These are phyloP conservation scores for Bipolaris sorokiniana DNA, from an alignment of 2,329 filamentous ascomycete genomes.

Conservation along the genomic window DNA sequence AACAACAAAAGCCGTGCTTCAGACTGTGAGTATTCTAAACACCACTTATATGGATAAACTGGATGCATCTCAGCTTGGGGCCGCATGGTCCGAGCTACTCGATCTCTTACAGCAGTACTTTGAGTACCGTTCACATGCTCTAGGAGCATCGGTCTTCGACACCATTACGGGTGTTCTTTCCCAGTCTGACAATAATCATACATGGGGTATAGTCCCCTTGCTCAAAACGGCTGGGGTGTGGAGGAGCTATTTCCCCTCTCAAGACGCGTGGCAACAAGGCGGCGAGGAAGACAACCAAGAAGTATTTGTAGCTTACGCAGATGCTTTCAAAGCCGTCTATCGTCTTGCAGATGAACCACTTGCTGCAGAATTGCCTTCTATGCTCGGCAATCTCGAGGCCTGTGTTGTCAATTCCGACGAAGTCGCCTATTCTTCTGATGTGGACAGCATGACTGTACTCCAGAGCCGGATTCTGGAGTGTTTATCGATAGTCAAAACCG, in stretches of 20 bases:
- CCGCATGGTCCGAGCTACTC: constrained; percentile 77
- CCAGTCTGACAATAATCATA: constrained; percentile 29
- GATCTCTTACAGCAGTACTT: constrained; percentile 66
- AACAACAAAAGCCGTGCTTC: constrained; percentile 49
- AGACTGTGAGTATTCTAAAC: constrained; percentile 61
- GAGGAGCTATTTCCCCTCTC: constrained; percentile 43
- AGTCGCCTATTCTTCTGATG: constrained; percentile 71
- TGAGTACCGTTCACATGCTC: constrained; percentile 46
- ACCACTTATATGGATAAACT: constrained; percentile 78
- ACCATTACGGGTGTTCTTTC: constrained; percentile 51
- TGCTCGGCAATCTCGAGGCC: constrained; percentile 72
- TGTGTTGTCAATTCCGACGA: constrained; percentile 74
- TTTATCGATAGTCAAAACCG: constrained; percentile 70
- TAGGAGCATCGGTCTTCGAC: constrained; percentile 52
- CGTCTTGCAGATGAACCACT: constrained; percentile 71
- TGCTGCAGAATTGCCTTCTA: constrained; percentile 65
- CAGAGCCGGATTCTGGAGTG: constrained; percentile 73
- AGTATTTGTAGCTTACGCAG: constrained; percentile 83
- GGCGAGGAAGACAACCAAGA: constrained; percentile 67
- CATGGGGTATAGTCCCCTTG: constrained; percentile 34
- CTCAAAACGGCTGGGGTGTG: constrained; percentile 45
- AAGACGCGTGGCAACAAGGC: constrained; percentile 27
- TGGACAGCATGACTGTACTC: constrained; percentile 74
- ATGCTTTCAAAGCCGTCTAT: constrained; percentile 78
- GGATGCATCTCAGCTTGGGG: constrained; percentile 69